phyloP scores from a whole-genome alignment of 345 rosid genomes.

The Aegle marmelos region DNA sequence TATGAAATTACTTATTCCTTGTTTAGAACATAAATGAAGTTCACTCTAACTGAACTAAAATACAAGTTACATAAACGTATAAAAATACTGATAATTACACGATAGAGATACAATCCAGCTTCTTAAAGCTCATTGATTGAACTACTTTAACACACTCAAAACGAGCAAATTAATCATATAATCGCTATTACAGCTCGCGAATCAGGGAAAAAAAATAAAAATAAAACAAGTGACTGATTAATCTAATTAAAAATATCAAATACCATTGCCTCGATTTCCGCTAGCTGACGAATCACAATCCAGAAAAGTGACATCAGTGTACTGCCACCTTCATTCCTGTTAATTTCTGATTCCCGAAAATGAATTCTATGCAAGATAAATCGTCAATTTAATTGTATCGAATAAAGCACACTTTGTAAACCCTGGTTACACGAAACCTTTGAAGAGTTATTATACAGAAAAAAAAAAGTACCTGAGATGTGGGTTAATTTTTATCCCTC shows the following conservation, averaged over 20 bases:
- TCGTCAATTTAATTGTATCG: neutral
- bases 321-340: conserved; percentile 38
- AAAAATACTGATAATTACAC: neutral
- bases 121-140: neutral
- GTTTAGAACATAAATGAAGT: neutral
- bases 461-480: conserved; percentile 1
- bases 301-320: conserved; percentile 64
- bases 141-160: neutral
- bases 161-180: neutral
- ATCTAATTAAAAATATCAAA: neutral
- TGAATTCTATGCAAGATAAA: conserved; percentile 1
- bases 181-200: neutral
- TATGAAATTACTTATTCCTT: neutral
- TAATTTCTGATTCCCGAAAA: conserved; percentile 14
- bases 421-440: neutral
- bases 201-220: neutral
- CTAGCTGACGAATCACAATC: conserved; percentile 52
- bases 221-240: neutral
- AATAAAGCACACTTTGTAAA: neutral
- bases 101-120: neutral
- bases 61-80: neutral
- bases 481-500: neutral
- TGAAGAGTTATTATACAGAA: neutral
- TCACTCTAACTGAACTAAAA: neutral
- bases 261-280: conserved; percentile 64